Evolutionary conservation across 345 rosid species (phyloP).

Genomic region (Litchi chinensis): DNA sequence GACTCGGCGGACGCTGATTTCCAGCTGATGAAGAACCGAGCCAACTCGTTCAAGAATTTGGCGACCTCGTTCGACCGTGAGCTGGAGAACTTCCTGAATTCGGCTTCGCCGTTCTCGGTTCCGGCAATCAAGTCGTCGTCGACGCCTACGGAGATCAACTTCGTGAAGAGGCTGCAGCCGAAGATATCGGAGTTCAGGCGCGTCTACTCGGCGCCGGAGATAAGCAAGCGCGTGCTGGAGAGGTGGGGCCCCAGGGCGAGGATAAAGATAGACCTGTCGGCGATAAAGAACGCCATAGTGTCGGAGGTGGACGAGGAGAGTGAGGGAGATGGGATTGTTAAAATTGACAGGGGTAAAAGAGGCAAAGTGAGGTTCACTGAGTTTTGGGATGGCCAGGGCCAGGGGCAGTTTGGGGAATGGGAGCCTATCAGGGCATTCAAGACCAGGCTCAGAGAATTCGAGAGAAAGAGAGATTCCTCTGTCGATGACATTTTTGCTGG

Average conservation of each 20-base stretch:
- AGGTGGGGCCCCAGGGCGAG: constrained; percentile 78
- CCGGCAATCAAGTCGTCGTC: constrained; percentile 36
- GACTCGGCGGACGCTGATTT: constrained; percentile 95
- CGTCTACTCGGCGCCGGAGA: constrained; percentile 91
- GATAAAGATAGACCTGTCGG: constrained; percentile 76
- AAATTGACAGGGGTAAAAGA: constrained; percentile 49
- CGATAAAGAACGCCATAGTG: constrained; percentile 75
- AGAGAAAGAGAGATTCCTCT: constrained; percentile 62
- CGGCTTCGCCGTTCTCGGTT: constrained; percentile 66
- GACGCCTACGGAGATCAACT: constrained; percentile 62
- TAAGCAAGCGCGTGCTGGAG: constrained; percentile 83
- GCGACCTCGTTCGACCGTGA: constrained; percentile 85
- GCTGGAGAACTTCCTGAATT: constrained; percentile 77
- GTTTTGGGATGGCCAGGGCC: constrained; percentile 40
- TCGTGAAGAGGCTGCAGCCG: constrained; percentile 89
- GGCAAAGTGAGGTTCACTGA: constrained; percentile 54
- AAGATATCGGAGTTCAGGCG: constrained; percentile 85
- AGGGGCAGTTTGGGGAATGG: constrained; percentile 63
- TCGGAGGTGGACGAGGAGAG: constrained; percentile 54
- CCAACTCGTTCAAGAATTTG: constrained; percentile 81
- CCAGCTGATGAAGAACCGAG: constrained; percentile 78
- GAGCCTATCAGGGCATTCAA: constrained; percentile 76
- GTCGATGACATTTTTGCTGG: constrained; percentile 65
- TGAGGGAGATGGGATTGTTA: constrained; percentile 40
- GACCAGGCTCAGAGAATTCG: constrained; percentile 73